Base-by-base conservation (phyloP, 169 alveolate genomes). In the Cryptosporidium ubiquitum region DNA sequence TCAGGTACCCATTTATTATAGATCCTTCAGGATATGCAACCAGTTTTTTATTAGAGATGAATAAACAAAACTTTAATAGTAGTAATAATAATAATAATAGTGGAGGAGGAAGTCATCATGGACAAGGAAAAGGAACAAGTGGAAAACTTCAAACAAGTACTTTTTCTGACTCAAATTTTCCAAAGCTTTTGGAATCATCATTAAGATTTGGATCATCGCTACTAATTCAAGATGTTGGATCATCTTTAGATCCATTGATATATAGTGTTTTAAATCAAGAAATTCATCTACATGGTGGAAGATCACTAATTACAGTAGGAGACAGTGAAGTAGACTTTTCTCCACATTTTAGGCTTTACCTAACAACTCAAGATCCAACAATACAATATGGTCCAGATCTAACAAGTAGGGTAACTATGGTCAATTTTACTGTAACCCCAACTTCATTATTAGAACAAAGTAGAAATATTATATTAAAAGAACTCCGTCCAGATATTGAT, bases 301-400 rank as follows among this genome's bases (percentile, higher is more conserved):
- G 99, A 52, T 96, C 97, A 26, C 94, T 98, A 44, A 97, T 97
- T 49, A 92, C 98, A 84, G 97, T 99, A 35, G 99, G 99, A 20
- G 99, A 97, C 84, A 94, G 97, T 60, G 99, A 97, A 91, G 97
- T 98, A 52, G 99, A 98, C 91, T 97, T 97, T 92, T 96, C 99
- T 37, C 96, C 98, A 2, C 93, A 97, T 20, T 98, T 98, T 94
- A 93, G 94, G 68, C 94, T 98, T 96, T 97, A 95, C 84, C 95
- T 98, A 96, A 96, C 98, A 6, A 97, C 99, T 7, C 95, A 99
- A 64, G 98, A 98, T 91, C 95, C 98, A 14, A 94, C 95, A 40
- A 96, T 98, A n/a, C 95, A 94, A 74, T 97, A 97, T 91, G 97
- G 99, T 1, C 99, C 99, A 29, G 99, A 98, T 93, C 86, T 98